Evolutionary conservation across 768 basidiomycete species (phyloP).

Genomic region (Tylopilus sp.): DNA sequence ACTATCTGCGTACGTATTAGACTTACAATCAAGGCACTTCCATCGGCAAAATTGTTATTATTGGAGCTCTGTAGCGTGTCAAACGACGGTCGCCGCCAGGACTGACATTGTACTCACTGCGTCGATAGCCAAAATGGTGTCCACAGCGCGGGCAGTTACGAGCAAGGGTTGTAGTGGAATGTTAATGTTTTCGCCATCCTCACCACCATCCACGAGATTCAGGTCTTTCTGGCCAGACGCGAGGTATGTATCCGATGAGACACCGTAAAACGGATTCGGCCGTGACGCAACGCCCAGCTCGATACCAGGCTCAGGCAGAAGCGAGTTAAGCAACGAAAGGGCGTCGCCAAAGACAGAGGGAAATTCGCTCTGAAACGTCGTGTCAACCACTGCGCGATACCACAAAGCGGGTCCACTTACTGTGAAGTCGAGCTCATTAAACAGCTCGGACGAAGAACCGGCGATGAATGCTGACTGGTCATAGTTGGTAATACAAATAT

Average conservation of each 20-base stretch:
- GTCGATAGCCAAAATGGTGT: constrained; percentile 51
- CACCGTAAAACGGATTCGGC: constrained; percentile 39
- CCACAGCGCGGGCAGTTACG: constrained; percentile 41
- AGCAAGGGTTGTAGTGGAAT: constrained; percentile 47
- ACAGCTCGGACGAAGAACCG: constrained; percentile 40
- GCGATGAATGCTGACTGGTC: constrained; percentile 34
- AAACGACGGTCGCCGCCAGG: background rate
- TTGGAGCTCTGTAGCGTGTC: constrained; percentile 14
- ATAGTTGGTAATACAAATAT: constrained; percentile 31
- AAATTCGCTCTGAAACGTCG: constrained; percentile 5
- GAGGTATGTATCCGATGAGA: constrained; percentile 33
- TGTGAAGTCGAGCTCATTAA: constrained; percentile 29
- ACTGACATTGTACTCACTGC: constrained; percentile 20
- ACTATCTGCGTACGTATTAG: background rate
- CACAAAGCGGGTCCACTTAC: constrained; percentile 11
- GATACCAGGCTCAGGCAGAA: constrained; percentile 23
- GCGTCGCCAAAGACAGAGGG: constrained; percentile 6
- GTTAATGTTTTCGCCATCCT: constrained; percentile 39
- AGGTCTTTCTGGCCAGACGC: constrained; percentile 31
- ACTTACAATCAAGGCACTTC: constrained; percentile 26
- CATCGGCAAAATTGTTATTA: constrained; percentile 20
- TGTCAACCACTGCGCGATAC: background rate
- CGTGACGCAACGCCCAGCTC: constrained; percentile 30
- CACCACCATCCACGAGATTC: constrained; percentile 39
- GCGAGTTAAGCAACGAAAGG: constrained; percentile 13